Base-by-base conservation (phyloP, 768 basidiomycete genomes). In the Hysterangium stoloniferum region DNA sequence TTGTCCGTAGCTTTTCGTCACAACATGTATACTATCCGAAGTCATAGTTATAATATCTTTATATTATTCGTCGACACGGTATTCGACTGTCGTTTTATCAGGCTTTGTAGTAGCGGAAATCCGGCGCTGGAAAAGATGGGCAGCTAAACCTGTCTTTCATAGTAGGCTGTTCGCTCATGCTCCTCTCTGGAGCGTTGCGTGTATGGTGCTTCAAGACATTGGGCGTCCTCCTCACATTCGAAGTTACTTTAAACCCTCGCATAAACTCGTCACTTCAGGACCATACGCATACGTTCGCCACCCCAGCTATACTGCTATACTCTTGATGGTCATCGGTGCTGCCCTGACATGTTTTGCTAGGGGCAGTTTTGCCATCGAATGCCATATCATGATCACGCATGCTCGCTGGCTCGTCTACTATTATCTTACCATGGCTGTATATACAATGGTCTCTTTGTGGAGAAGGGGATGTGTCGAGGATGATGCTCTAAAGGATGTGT, bases 381-480 rank as follows among this genome's bases (percentile, higher is more conserved):
- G 42, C 17, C 37, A 22, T 22, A 17, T 40, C 6, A 8, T 40
- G 37, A n/a, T 22, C 22, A 44, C 42, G 24, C 42, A 11, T 11
- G 19, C 11, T n/a, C n/a, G n/a, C n/a, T n/a, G n/a, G n/a, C n/a
- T n/a, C n/a, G n/a, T n/a, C n/a, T n/a, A n/a, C 34, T 35, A 35
- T 11, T 35, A 19, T 11, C 19, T 11, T 11, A n/a, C n/a, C n/a
- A n/a, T n/a, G n/a, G n/a, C n/a, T n/a, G n/a, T n/a, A n/a, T n/a
- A n/a, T n/a, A n/a, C n/a, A n/a, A n/a, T n/a, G n/a, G n/a, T n/a
- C n/a, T 38, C 37, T 6, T 38, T 38, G 8, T 2, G 17, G 11
- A 77, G 72, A 55, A 63, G 77, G 43, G 75, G 73, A 1, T 60
- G 66, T 33, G 74, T 75, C 4, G 77, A 78, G 62, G 77, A 78